Evolutionary conservation across 192 early-diverging fungal species (phyloP), one percentile per base, ranked within the genome.

Genomic region (Kappamyces sp.): DNA sequence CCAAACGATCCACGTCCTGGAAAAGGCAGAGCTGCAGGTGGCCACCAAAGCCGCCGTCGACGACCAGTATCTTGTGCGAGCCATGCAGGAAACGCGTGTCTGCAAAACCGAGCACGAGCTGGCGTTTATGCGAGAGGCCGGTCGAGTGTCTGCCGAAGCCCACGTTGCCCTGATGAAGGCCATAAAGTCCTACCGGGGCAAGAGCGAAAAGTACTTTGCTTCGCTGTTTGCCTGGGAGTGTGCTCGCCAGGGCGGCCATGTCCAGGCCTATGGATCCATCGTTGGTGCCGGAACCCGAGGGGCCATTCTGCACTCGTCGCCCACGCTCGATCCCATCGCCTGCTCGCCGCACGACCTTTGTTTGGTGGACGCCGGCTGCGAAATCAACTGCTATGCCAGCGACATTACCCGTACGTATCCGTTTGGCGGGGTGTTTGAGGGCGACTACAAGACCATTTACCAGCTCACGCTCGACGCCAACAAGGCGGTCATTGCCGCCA

Each of bases 321-420:
- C 83, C 57, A 92, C 90, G 67, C 78, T 75, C 60, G 80, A 70
- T 13, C 66, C 61, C 42, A 64, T 91, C 59, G 65, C 72, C 36
- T 47, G 57, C 6, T 67, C 69, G 31, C 39, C 33, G 9, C 44
- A 49, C 33, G 51, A 58, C 31, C 33, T 51, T 31, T 37, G 47
- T n/a, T 55, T 62, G 61, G 82, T 89, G 1, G 89, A 91, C 66
- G 87, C 86, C 54, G 89, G 87, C 32, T 87, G 86, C 60, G 88
- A 92, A 57, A 71, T 65, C 48, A 62, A 84, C 44, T 79, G 80
- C 72, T 97, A 97, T 68, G 90, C 88, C 10, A 86, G 84, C 10
- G 94, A 97, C 60, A 90, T 97, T 66, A 97, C 94, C 2, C 79
- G 91, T 35, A 86, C 84, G 8, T 94, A 85, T 76, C 94, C 94